Base-by-base conservation (phyloP, 495 filamentous ascomycete species). In the Podospora australis region DNA sequence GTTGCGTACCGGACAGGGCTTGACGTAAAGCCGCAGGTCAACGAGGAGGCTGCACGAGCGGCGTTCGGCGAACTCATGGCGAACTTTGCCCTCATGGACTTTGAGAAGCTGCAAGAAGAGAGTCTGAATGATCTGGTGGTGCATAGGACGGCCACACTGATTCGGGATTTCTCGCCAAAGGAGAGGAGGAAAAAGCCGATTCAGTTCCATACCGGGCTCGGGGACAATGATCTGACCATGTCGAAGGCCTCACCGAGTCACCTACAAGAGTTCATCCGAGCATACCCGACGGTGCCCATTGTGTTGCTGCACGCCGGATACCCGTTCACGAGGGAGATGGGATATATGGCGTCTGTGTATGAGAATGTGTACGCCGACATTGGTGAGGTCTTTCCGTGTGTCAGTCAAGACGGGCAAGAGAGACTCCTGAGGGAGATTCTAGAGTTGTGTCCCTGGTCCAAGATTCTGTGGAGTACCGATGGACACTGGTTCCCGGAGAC, bases 201-300 rank as follows among this genome's bases (percentile, higher is more conserved):
- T 23, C 89, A 95, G 56, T 86, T 96, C 49, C 88, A 95, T 56
- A 91, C 87, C 0, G 90, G 90, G 0, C 72, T 95, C 1, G 90
- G 89, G 0, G 88, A 95, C 55, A 87, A 84, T 52, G 88, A 94
- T 64, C 83, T 95, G 43, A 77, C 70, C 4, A 70, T 95, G 6
- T 57, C 77, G 1, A 74, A 72, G 41, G 77, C 87, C 0, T 90
- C 88, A 46, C 89, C 90, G 6, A 80, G 87, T 29, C 80, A 86
- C 57, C 59, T 96, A 26, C 87, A 95, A 62, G 64, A 69, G 0
- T 76, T 95, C 49, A 88, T 96, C 51, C 71, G 79, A 11, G 68
- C 73, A 6, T 88, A 84, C 55, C 75, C 83, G 0, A 68, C 72
- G 1, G 79, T 90, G 2, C 80, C 82, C 1, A 81, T 95, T 45